These are phyloP conservation scores for Malbranchea cinnamomea DNA, from an alignment of 2,329 filamentous ascomycete genomes.

Conservation along the genomic window DNA sequence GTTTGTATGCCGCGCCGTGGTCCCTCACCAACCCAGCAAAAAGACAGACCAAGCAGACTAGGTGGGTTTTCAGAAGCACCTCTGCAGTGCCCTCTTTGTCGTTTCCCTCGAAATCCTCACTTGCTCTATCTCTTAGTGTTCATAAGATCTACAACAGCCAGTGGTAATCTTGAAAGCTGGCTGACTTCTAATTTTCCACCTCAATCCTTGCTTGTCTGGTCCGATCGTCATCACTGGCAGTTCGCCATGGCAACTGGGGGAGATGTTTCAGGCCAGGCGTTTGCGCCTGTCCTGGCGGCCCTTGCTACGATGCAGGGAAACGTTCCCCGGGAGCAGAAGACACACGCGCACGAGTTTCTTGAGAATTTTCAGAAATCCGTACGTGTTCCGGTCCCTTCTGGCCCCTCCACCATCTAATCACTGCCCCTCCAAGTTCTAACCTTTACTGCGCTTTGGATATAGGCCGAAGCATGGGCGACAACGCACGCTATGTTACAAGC, in stretches of 20 bases:
- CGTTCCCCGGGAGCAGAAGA: conserved; percentile 67
- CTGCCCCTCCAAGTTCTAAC: conserved; percentile 3
- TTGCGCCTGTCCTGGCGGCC: conserved; percentile 73
- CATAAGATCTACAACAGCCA: no score
- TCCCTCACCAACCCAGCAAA: no score
- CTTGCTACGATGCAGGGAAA: conserved; percentile 81
- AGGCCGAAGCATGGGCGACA: conserved; percentile 83
- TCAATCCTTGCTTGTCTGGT: background rate
- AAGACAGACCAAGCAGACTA: no score
- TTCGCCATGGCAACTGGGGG: conserved; percentile 51
- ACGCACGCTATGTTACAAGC: conserved; percentile 79
- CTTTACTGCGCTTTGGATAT: conserved; percentile 5
- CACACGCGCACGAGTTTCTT: conserved; percentile 78
- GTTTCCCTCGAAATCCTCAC: background rate
- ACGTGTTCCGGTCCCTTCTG: conserved; percentile 18
- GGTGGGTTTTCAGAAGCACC: no score
- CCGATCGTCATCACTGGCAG: conserved; percentile 6
- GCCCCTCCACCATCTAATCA: background rate
- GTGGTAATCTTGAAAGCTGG: conserved; percentile 3
- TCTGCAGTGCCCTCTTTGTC: background rate
- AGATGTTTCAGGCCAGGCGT: conserved; percentile 48
- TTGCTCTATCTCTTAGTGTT: no score
- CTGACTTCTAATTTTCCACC: conserved; percentile 1
- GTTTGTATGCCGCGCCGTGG: no score
- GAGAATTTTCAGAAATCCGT: conserved; percentile 98